Conservation (phyloP, 225 moss, liverwort and hornwort species). For the Thuidium tamariscinum region DNA sequence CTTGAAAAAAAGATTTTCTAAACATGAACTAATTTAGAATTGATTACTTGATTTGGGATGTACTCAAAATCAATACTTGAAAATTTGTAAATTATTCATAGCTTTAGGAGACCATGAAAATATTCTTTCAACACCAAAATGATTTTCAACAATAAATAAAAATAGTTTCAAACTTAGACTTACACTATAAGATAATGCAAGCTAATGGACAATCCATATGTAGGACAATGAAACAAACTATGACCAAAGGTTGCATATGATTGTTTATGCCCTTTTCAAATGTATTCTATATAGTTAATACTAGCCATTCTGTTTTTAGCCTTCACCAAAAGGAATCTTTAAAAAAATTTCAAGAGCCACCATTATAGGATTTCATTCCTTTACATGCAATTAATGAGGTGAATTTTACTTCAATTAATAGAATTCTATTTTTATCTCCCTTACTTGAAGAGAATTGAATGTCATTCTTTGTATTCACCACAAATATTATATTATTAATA, state of each 20-base stretch:
- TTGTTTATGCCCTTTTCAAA: background rate
- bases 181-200: background rate
- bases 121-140: background rate
- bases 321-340: background rate
- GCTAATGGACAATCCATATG: fast-evolving
- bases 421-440: background rate
- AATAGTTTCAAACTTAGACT: background rate
- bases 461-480: too few relatives aligned
- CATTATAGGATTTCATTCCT: fast-evolving
- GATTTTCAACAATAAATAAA: background rate
- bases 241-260: background rate
- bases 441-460: background rate
- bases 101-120: too few relatives aligned
- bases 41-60: background rate
- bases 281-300: fast-evolving
- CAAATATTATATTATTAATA: too few relatives aligned
- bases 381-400: background rate
- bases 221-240: background rate
- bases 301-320: background rate
- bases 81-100: background rate
- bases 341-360: background rate
- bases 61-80: background rate
- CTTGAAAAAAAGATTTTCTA: background rate
- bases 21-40: background rate
- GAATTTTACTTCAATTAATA: too few relatives aligned